Base-by-base conservation (phyloP, 805 yeast genomes). In the Lachancea cidri region DNA sequence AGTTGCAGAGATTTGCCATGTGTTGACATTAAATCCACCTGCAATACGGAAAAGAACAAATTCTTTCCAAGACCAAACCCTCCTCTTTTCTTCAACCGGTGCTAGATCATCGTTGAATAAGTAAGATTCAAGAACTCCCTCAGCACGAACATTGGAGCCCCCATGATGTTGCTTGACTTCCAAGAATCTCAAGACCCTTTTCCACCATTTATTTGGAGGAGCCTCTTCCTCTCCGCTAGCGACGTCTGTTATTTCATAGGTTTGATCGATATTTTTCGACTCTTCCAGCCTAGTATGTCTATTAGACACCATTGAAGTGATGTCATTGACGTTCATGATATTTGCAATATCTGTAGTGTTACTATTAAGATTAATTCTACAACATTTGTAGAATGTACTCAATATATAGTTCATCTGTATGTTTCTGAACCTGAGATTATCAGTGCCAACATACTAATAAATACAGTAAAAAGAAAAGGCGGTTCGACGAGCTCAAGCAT, bases 1-100 rank as follows among this genome's bases (percentile, higher is more conserved):
- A 0, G 95, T 84, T 3, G 93, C 81, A 3, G 95, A 94, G 52
- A 88, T 87, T 68, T 84, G 88, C 88, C 93, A 86, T 6, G 96
- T 86, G 61, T 85, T 86, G 57, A 88, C 79, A 64, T 88, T 88
- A 67, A 88, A 84, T 4, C 95, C 79, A 58, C 88, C 96, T 0
- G 95, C 84, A 44, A 87, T 67, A 95, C 96, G 87, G 54, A 86
- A 83, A 48, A 75, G 77, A 17, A 85, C 80, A 59, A 69, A 88
- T 58, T 86, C 83, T 61, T 68, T 79, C 94, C 95, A 85, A 17
- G 74, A 64, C 96, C 96, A 87, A n/a, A 74, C 73, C 56, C 95
- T 72, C 54, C 94, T 77, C 4, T 64, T 73, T 6, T 63, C 70
- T 55, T 85, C 89, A 4, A 86, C 87, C 0, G 96, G 96, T 47